Conservation (phyloP, 208 protist species). For the Crithidia expoeki region DNA sequence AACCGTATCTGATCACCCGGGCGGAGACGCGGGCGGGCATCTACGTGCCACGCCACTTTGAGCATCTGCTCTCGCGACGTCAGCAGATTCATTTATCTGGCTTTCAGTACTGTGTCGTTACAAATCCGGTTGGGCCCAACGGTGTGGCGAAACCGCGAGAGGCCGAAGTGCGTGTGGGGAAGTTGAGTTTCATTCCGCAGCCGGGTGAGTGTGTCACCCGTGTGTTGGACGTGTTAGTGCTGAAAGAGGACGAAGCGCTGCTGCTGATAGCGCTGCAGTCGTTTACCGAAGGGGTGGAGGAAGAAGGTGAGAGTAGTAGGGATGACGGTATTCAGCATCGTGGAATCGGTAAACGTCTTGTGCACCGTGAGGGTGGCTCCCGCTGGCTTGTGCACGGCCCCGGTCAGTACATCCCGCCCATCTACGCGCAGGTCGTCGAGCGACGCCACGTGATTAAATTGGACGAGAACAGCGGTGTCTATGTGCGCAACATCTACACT, state of each 20-base stretch:
- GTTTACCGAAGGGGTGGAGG: constrained; percentile 16
- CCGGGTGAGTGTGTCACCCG: constrained; percentile 56
- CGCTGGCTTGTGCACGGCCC: constrained; percentile 96
- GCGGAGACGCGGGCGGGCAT: constrained; percentile 44
- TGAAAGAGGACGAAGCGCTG: constrained; percentile 47
- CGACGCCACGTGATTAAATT: constrained; percentile 86
- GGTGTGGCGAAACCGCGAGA: constrained; percentile 75
- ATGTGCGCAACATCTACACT: constrained; percentile 92
- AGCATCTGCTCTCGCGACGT: constrained; percentile 49
- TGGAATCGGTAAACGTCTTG: too few species aligned
- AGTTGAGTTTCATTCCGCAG: constrained; percentile 73
- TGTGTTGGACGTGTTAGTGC: constrained; percentile 66
- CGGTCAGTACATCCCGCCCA: constrained; percentile 89
- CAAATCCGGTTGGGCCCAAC: constrained; percentile 80
- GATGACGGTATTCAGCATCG: too few species aligned
- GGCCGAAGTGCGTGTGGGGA: constrained; percentile 84
- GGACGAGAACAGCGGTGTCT: constrained; percentile 95
- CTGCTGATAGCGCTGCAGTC: constrained; percentile 27
- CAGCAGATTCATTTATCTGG: constrained; percentile 57
- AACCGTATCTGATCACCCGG: constrained; percentile 87
- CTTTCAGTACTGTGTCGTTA: constrained; percentile 93
- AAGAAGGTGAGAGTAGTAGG: background rate
- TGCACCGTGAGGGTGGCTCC: constrained; percentile 47
- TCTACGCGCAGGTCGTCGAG: constrained; percentile 92
- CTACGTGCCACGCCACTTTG: constrained; percentile 71